Percentiles rank a stretch among this genome's conserved stretches.
Evolutionary conservation across 2,329 filamentous ascomycete species (phyloP).

Genomic region (Cercospora sp.): DNA sequence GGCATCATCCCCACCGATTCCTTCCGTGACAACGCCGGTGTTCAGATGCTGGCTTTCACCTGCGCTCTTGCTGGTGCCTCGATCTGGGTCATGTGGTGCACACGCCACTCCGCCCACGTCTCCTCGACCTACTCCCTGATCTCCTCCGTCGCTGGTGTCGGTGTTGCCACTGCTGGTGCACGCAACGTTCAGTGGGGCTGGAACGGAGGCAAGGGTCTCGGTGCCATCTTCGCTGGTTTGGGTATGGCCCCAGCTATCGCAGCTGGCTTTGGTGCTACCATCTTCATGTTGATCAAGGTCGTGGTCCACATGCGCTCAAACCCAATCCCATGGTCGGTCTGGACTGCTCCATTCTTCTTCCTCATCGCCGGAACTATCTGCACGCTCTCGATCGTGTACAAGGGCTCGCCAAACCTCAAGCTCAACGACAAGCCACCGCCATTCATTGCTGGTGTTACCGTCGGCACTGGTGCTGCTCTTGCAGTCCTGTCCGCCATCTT

Average conservation of each 20-base stretch:
- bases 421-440: slow-evolving; percentile 47
- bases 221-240: slow-evolving; percentile 48
- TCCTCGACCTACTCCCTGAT: slow-evolving; percentile 64
- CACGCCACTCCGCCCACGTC: slow-evolving; percentile 57
- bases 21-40: slow-evolving; percentile 51
- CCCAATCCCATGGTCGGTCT: slow-evolving; percentile 52
- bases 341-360: slow-evolving; percentile 52
- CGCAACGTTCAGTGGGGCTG: slow-evolving; percentile 45
- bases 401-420: slow-evolving; percentile 46
- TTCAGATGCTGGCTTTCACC: slow-evolving; percentile 50
- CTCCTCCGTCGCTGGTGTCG: slow-evolving; percentile 61
- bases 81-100: slow-evolving; percentile 59
- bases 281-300: slow-evolving; percentile 54
- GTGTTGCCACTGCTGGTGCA: slow-evolving; percentile 56
- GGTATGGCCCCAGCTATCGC: slow-evolving; percentile 53
- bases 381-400: slow-evolving; percentile 60
- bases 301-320: slow-evolving; percentile 52
- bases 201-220: slow-evolving; percentile 46
- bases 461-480: slow-evolving; percentile 41
- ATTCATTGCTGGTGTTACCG: slow-evolving; percentile 55
- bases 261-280: slow-evolving; percentile 49
- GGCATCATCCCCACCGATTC: slow-evolving; percentile 55
- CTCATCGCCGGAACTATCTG: slow-evolving; percentile 52
- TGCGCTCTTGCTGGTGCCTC: slow-evolving; percentile 49
- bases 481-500: slow-evolving; percentile 46